phyloP scores from a whole-genome alignment of 2,329 filamentous ascomycete species.

The Pseudocercospora cruenta region DNA sequence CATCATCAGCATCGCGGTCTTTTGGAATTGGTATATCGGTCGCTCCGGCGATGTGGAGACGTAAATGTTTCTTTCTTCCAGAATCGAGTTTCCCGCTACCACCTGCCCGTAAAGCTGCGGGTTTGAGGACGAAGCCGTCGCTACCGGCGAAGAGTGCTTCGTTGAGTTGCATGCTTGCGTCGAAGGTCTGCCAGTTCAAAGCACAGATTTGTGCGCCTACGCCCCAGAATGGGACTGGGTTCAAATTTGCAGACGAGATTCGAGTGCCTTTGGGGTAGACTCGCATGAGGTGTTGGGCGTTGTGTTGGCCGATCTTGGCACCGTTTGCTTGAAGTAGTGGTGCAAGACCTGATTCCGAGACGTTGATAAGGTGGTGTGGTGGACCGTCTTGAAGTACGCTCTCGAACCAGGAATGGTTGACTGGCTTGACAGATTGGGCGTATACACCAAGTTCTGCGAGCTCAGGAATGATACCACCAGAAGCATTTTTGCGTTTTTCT shows the following conservation, averaged over 20 bases:
- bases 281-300: slow-evolving; percentile 69
- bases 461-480: slow-evolving; percentile 62
- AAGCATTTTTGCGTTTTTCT: slow-evolving; percentile 54
- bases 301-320: slow-evolving; percentile 61
- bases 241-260: slow-evolving; percentile 67
- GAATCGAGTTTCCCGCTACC: slow-evolving; percentile 57
- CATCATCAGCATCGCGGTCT: slow-evolving; percentile 53
- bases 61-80: slow-evolving; percentile 55
- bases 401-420: slow-evolving; percentile 68
- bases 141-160: slow-evolving; percentile 69
- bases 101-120: slow-evolving; percentile 60
- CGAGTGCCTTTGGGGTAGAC: slow-evolving; percentile 71
- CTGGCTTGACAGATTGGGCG: slow-evolving; percentile 70
- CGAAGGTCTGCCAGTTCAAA: slow-evolving; percentile 71
- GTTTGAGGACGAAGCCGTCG: slow-evolving; percentile 69
- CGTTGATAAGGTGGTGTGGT: slow-evolving; percentile 69
- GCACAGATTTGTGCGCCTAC: slow-evolving; percentile 71
- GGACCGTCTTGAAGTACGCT: slow-evolving; percentile 53
- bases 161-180: slow-evolving; percentile 68
- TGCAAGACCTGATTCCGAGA: slow-evolving; percentile 67
- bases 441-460: slow-evolving; percentile 69
- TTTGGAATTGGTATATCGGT: slow-evolving; percentile 62
- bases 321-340: slow-evolving; percentile 49
- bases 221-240: slow-evolving; percentile 67
- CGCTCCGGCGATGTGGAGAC: slow-evolving; percentile 65